Conservation (phyloP, 2,329 filamentous ascomycete genomes). For the Fusarium palustre region DNA sequence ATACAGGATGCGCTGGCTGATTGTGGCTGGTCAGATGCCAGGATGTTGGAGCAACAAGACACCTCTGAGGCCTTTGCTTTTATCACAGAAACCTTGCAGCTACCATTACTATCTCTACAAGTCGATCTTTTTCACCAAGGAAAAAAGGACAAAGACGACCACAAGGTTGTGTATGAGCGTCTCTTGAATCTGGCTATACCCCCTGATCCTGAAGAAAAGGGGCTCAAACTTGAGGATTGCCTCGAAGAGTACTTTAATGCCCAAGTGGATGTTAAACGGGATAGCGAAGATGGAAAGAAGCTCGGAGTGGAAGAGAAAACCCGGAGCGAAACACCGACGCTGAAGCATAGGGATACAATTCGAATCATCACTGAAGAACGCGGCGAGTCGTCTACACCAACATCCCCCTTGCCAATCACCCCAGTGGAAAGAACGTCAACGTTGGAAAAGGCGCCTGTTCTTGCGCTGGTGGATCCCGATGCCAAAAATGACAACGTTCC, state of each 20-base stretch:
- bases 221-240: conserved; percentile 87
- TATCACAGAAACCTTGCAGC: conserved; percentile 87
- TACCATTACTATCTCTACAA: conserved; percentile 89
- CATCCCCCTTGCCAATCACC: conserved; percentile 49
- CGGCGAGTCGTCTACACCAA: conserved; percentile 49
- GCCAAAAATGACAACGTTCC: conserved; percentile 18
- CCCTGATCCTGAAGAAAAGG: conserved; percentile 74
- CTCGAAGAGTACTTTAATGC: conserved; percentile 96
- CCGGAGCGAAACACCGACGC: conserved; percentile 40
- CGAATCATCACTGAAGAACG: conserved; percentile 52
- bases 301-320: conserved; percentile 47
- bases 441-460: conserved; percentile 24
- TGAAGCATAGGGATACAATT: conserved; percentile 50
- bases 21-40: conserved; percentile 90
- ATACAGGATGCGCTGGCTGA: conserved; percentile 84
- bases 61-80: conserved; percentile 96
- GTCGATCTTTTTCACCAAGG: conserved; percentile 96
- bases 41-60: conserved; percentile 85
- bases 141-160: conserved; percentile 85
- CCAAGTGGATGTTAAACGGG: conserved; percentile 86
- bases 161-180: conserved; percentile 93
- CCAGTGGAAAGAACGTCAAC: conserved; percentile 40
- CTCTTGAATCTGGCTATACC: conserved; percentile 93
- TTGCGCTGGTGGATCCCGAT: conserved; percentile 7
- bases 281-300: conserved; percentile 68